These are phyloP conservation scores for Fusarium goolgardi DNA, from an alignment of 2,329 filamentous ascomycete species.

Conservation along the genomic window DNA sequence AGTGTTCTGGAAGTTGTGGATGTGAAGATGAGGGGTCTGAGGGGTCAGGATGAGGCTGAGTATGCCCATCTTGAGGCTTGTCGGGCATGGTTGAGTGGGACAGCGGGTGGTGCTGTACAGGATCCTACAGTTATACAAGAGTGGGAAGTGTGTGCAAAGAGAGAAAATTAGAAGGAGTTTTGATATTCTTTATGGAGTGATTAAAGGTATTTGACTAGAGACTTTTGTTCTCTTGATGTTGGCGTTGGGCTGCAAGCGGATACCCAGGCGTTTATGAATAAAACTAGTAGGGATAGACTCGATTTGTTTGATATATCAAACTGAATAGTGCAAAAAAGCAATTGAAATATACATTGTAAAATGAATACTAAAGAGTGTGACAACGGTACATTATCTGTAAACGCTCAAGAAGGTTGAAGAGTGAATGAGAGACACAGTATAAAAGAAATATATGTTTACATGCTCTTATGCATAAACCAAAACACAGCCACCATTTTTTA, in stretches of 20 bases:
- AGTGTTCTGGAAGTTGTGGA: constrained; percentile 62
- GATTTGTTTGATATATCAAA: not conserved
- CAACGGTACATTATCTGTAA: not conserved
- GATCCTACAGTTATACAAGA: constrained; percentile 56
- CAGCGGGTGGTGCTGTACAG: constrained; percentile 51
- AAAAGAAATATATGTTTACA: not conserved
- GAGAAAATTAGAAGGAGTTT: not conserved
- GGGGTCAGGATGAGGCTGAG: constrained; percentile 47
- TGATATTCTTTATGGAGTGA: not conserved
- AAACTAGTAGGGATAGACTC: constrained; percentile 12
- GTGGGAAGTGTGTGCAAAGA: constrained; percentile 49
- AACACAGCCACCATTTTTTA: not conserved
- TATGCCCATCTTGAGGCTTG: constrained; percentile 60
- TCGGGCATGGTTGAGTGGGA: constrained; percentile 58
- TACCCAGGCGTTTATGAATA: constrained; percentile 13
- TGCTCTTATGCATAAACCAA: not conserved
- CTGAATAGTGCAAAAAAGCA: not conserved
- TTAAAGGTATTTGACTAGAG: not conserved
- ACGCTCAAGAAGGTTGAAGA: not conserved
- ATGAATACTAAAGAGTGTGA: too few species aligned
- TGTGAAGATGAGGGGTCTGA: constrained; percentile 51
- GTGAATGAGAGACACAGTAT: too few species aligned
- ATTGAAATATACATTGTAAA: not conserved
- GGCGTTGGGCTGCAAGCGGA: constrained; percentile 29
- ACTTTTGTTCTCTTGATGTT: constrained; percentile 10